phyloP scores from a whole-genome alignment of 805 yeast species.

The Ogataea zsoltii region DNA sequence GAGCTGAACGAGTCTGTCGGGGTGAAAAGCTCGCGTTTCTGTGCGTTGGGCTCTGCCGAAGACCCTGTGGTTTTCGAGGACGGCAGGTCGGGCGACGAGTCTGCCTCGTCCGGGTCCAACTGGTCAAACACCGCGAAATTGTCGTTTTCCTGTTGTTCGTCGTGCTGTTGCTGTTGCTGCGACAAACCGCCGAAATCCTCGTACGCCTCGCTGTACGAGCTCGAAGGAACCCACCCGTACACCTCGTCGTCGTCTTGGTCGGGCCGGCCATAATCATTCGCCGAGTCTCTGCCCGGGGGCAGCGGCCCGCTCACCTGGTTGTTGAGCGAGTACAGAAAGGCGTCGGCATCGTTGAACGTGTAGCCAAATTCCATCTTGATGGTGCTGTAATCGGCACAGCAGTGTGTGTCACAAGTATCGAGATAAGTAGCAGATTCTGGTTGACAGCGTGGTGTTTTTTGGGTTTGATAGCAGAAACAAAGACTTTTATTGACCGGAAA shows the following conservation, averaged over 20 bases:
- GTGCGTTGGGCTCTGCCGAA: neutral
- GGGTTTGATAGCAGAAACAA: too few relatives aligned
- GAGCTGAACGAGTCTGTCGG: conserved; percentile 19
- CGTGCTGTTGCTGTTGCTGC: neutral
- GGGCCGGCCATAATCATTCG: neutral
- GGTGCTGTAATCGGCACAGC: neutral
- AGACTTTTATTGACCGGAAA: too few relatives aligned
- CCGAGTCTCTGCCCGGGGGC: neutral
- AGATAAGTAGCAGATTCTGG: neutral
- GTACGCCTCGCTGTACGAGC: conserved; percentile 3
- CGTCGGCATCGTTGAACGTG: conserved; percentile 30
- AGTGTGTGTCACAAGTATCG: neutral
- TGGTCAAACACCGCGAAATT: neutral
- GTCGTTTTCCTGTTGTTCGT: neutral
- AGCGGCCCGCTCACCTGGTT: conserved; percentile 5
- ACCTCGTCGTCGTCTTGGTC: conserved; percentile 8
- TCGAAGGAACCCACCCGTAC: conserved; percentile 8
- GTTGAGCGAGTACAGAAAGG: conserved; percentile 28
- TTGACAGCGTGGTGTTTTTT: too few relatives aligned
- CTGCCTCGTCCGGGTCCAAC: neutral
- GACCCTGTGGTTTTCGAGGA: neutral
- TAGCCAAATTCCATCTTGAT: conserved; percentile 22
- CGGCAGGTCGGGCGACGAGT: neutral
- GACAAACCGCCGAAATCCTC: neutral
- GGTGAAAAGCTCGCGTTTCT: conserved; percentile 11